Evolutionary conservation across 2,329 filamentous ascomycete species (phyloP).

Genomic region (Fusarium anthophilum): DNA sequence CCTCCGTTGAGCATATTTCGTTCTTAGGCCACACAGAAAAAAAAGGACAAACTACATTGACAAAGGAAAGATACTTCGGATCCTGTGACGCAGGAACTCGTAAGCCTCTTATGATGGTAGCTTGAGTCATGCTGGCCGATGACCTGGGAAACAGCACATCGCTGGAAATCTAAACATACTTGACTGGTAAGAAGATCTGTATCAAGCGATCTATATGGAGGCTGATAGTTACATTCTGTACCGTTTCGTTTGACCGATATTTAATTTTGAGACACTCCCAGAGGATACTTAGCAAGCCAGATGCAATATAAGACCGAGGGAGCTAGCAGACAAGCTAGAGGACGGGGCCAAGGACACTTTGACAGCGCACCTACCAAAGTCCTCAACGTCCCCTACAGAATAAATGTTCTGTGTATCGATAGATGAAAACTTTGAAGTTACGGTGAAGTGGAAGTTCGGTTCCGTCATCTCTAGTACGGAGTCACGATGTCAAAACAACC

Average conservation of each 20-base stretch:
- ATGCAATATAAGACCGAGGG: background rate
- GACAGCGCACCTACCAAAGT: background rate
- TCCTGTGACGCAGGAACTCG: background rate
- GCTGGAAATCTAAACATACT: background rate
- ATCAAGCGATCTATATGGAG: rapidly evolving
- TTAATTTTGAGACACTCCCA: background rate
- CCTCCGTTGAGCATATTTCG: background rate
- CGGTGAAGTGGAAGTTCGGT: background rate
- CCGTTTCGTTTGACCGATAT: too few species aligned
- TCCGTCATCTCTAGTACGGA: too few species aligned
- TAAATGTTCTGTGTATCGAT: rapidly evolving
- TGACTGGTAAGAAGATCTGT: background rate
- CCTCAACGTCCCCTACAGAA: rapidly evolving
- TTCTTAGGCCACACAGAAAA: rapidly evolving
- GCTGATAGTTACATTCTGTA: too few species aligned
- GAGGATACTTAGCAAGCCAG: rapidly evolving
- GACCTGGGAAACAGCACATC: background rate
- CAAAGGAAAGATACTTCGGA: rapidly evolving
- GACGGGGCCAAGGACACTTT: background rate
- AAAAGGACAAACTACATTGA: background rate
- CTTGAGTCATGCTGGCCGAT: background rate
- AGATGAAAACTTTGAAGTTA: background rate
- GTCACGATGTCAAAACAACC: background rate
- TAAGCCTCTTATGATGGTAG: background rate
- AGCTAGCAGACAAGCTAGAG: too few species aligned